Evolutionary conservation across 2,329 filamentous ascomycete genomes (phyloP), one percentile per base, ranked within the genome.

Genomic region (Stromatinia cepivora): DNA sequence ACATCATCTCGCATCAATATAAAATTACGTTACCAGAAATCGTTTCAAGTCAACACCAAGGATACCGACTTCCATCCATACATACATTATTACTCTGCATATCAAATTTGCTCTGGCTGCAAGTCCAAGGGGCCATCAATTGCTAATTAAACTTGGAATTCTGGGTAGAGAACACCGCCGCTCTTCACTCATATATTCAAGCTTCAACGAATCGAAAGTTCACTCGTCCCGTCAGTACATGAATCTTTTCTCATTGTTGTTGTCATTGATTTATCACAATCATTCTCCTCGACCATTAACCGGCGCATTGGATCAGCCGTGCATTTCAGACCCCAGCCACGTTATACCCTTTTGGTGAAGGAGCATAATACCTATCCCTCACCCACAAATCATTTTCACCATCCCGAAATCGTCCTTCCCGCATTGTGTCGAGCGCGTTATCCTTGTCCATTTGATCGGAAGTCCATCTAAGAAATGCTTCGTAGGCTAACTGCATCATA

Each of bases 231-330:
- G 66, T 69, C 50, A 69, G 58, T 69, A 69, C 58, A 28, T 56
- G 46, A 64, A 64, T 28, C 31, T 42, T 31, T 56, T 28, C 28
- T 54, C 25, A 39, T 56, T 48, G 10, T 56, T 45, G 36, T 48
- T 69, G 39, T 20, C 34, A 42, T 39, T 52, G 45, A 4, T 36
- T 50, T 11, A 22, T 46, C 36, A 58, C 15, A 25, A 42, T 25
- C 63, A n/a, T 36, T 20, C 36, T 36, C 63, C 34, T 58, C n/a
- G 20, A 58, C n/a, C 57, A 71, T 70, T 71, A 70, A 69, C 70
- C 71, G 62, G 62, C 25, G 59, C 57, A 61, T 69, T 70, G 71
- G 70, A 65, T 67, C 67, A 70, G 70, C 68, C 70, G 68, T 71
- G 69, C 48, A 67, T 59, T 66, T 17, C 46, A 64, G 61, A 66